These are phyloP conservation scores for Taphrina sp. DNA, from an alignment of 1,139 yeast genomes.

Conservation along the genomic window DNA sequence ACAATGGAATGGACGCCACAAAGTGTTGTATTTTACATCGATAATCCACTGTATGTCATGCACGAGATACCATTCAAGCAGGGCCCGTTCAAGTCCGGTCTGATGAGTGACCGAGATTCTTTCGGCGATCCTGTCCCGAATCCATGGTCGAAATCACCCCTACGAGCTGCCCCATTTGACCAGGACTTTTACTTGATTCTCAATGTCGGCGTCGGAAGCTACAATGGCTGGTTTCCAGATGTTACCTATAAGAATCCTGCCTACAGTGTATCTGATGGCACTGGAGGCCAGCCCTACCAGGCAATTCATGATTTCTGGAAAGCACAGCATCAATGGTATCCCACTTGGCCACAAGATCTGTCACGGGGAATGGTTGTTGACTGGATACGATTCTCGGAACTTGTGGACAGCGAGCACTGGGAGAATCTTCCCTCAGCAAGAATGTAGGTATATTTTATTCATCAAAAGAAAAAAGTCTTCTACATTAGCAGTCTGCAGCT, in stretches of 20 bases:
- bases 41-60: constrained; percentile 36
- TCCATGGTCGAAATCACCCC: constrained; percentile 36
- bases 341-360: constrained; percentile 24
- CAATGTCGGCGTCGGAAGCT: constrained; percentile 38
- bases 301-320: constrained; percentile 32
- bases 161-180: constrained; percentile 37
- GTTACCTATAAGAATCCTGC: constrained; percentile 36
- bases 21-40: constrained; percentile 35
- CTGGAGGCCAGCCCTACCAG: constrained; percentile 21
- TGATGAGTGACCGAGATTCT: constrained; percentile 34
- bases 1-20: constrained; percentile 37
- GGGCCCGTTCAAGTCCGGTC: constrained; percentile 34
- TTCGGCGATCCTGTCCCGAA: constrained; percentile 34
- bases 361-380: constrained; percentile 29
- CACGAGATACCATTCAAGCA: constrained; percentile 34
- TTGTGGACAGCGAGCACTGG: constrained; percentile 19
- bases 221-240: constrained; percentile 37
- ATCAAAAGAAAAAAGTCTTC: no score
- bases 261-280: constrained; percentile 16
- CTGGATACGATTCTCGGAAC: constrained; percentile 23
- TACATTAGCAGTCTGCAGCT: no score
- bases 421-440: constrained; percentile 23
- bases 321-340: constrained; percentile 23
- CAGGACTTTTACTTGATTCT: constrained; percentile 36
- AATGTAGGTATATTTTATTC: no score